A percentile compares a stretch with the other conserved stretches of the same genome.
Evolutionary conservation across 2,329 filamentous ascomycete genomes (phyloP).

Genomic region (Exophiala calicioides): DNA sequence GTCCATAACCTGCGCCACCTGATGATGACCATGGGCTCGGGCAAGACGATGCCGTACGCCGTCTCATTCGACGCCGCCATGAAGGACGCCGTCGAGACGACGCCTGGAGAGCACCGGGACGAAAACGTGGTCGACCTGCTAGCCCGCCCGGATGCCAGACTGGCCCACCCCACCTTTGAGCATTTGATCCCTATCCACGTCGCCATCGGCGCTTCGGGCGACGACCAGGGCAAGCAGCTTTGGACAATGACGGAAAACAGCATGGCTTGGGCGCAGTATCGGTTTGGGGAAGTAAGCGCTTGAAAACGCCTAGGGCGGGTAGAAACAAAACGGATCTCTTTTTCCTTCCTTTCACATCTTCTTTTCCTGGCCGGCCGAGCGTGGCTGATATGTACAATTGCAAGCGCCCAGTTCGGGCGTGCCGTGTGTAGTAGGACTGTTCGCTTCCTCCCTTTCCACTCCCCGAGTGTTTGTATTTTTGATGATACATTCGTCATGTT

Average conservation of each 20-base stretch:
- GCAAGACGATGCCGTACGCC: slow-evolving; percentile 57
- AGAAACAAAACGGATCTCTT: too few species aligned
- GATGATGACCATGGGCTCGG: slow-evolving; percentile 38
- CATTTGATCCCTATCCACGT: slow-evolving; percentile 64
- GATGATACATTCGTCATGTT: too few species aligned
- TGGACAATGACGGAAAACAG: slow-evolving; percentile 55
- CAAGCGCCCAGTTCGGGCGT: slow-evolving; percentile 62
- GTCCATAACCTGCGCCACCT: slow-evolving; percentile 68
- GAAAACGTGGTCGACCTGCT: slow-evolving; percentile 50
- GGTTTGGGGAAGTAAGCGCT: slow-evolving; percentile 44
- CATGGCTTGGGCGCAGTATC: slow-evolving; percentile 58
- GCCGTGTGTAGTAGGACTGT: too few species aligned
- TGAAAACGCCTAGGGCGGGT: too few species aligned
- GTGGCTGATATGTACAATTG: slow-evolving; percentile 71
- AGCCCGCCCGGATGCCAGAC: slow-evolving; percentile 55
- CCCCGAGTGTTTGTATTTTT: too few species aligned
- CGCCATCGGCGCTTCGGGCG: slow-evolving; percentile 56
- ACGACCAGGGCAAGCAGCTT: slow-evolving; percentile 47
- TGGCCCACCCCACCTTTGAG: slow-evolving; percentile 65
- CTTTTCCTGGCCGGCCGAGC: slow-evolving; percentile 64
- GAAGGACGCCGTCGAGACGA: slow-evolving; percentile 61
- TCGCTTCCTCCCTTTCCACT: too few species aligned
- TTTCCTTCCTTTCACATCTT: slow-evolving; percentile 31
- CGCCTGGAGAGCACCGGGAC: slow-evolving; percentile 43
- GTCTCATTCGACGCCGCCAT: slow-evolving; percentile 68